phyloP scores from a whole-genome alignment of 2,329 filamentous ascomycete genomes.

The Cercospora zeae-maydis region DNA sequence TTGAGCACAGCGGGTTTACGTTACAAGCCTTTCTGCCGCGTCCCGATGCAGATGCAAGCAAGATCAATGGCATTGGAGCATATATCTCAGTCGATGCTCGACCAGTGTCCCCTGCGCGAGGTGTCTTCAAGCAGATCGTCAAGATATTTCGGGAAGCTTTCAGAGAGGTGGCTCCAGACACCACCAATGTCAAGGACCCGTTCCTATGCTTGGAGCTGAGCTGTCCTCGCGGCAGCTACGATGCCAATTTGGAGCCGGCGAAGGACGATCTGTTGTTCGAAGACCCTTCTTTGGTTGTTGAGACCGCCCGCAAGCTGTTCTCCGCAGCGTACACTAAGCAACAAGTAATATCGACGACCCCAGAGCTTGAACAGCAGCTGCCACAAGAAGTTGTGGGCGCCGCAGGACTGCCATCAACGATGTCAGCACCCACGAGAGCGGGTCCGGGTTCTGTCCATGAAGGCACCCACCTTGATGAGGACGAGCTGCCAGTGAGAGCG shows the following conservation, averaged over 20 bases:
- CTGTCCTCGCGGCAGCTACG: slow-evolving; percentile 63
- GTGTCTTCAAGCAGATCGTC: slow-evolving; percentile 59
- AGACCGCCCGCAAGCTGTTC: slow-evolving; percentile 46
- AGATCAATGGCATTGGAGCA: slow-evolving; percentile 42
- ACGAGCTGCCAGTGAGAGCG: neutral
- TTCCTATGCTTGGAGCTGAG: slow-evolving; percentile 64
- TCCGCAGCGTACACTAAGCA: slow-evolving; percentile 22
- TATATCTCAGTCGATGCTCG: slow-evolving; percentile 68
- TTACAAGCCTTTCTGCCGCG: slow-evolving; percentile 60
- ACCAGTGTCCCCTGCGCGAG: slow-evolving; percentile 56
- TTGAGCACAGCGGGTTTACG: slow-evolving; percentile 41
- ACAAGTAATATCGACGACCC: neutral
- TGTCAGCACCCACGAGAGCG: neutral
- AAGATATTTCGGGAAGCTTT: slow-evolving; percentile 54
- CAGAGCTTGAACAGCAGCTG: slow-evolving; percentile 3
- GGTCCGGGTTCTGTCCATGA: neutral
- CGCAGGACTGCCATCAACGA: neutral
- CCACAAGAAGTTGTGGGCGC: neutral
- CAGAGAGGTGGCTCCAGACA: slow-evolving; percentile 26
- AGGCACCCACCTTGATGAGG: neutral
- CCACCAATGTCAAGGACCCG: slow-evolving; percentile 45
- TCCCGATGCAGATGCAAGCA: slow-evolving; percentile 42
- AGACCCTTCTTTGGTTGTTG: slow-evolving; percentile 50
- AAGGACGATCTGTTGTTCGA: slow-evolving; percentile 71
- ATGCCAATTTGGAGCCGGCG: slow-evolving; percentile 66